Base-by-base conservation (phyloP, 495 filamentous ascomycete genomes). In the Melanomma pulvis-pyrius region DNA sequence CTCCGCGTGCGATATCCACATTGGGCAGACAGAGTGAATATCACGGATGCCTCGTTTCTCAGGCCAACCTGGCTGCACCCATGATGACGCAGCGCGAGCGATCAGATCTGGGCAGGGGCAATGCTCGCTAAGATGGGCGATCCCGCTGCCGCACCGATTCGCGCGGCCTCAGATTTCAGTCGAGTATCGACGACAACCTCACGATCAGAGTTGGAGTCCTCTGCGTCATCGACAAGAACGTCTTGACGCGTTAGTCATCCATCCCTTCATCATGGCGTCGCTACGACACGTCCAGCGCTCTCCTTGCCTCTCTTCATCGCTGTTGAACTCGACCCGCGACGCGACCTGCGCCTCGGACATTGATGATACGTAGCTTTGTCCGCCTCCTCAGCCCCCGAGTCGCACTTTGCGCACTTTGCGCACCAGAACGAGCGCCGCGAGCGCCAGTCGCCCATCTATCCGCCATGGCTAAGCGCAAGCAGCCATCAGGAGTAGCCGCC, bases 401-500 rank as follows among this genome's bases (percentile, higher is more conserved):
- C 36, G 56, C 63, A 52, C 30, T 57, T 51, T 59, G 59, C 59
- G 41, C 32, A 22, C 46, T 34, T 26, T 41, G 32, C 30, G 59
- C 59, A 30, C 63, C 62, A 25, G 13, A n/a, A n/a, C 65, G 59
- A 63, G 41, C 32, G 12, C 46, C 48, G 36, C 51, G 32, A 46
- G 59, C 59, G 32, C 63, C 62, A 25, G 13, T 32, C 48, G 22
- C 25, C 25, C 36, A 49, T 49, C 39, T 66, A 30, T 53, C 48
- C 51, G 41, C 28, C 30, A 71, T 72, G 69, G 69, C 69, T 55
- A 68, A 68, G 60, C 69, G 69, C 44, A 72, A 72, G 54, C 49
- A 65, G 47, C 66, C 69, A n/a, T 56, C 32, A 39, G 39, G 29
- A 47, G 24, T 36, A 44, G 54, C 69, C 60, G 41, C 61, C 19